Conservation (phyloP, 352 stramenopile species). For the Phytophthora ohioensis region DNA sequence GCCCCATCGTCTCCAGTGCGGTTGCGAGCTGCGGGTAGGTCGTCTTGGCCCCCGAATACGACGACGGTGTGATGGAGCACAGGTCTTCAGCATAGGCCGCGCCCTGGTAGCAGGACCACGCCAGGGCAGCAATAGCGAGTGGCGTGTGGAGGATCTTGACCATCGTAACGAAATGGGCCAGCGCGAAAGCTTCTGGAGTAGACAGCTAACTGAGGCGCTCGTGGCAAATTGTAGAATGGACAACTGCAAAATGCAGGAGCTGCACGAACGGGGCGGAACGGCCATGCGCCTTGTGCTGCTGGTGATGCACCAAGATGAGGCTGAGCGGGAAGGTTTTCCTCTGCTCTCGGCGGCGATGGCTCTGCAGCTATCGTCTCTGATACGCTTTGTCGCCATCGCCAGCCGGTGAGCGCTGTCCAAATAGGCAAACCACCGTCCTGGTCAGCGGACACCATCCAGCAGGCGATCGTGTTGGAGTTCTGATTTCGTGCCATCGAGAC, state of each 20-base stretch:
- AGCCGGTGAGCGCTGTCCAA: constrained; percentile 17
- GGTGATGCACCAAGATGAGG: constrained; percentile 22
- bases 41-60: constrained; percentile 45
- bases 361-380: constrained; percentile 31
- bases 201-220: constrained; percentile 5
- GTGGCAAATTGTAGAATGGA: constrained; percentile 43
- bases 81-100: constrained; percentile 36
- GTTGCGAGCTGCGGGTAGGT: constrained; percentile 45
- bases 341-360: constrained; percentile 15
- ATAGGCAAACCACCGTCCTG: neutral
- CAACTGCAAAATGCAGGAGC: constrained; percentile 7
- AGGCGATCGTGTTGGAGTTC: constrained; percentile 27
- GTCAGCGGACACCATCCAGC: constrained; percentile 13
- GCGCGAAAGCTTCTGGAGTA: neutral
- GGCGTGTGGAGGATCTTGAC: constrained; percentile 26
- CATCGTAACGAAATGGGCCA: constrained; percentile 16
- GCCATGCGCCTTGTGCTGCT: constrained; percentile 3
- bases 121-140: constrained; percentile 24
- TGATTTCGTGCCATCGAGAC: constrained; percentile 32
- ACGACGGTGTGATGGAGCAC: constrained; percentile 46
- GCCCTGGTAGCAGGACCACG: constrained; percentile 18
- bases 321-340: neutral
- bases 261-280: constrained; percentile 1
- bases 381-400: constrained; percentile 15
- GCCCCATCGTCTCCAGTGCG: constrained; percentile 48